A percentile compares a stretch with the other conserved stretches of the same genome.
Evolutionary conservation across 2,329 filamentous ascomycete genomes (phyloP).

Genomic region (Cytospora schulzeri): DNA sequence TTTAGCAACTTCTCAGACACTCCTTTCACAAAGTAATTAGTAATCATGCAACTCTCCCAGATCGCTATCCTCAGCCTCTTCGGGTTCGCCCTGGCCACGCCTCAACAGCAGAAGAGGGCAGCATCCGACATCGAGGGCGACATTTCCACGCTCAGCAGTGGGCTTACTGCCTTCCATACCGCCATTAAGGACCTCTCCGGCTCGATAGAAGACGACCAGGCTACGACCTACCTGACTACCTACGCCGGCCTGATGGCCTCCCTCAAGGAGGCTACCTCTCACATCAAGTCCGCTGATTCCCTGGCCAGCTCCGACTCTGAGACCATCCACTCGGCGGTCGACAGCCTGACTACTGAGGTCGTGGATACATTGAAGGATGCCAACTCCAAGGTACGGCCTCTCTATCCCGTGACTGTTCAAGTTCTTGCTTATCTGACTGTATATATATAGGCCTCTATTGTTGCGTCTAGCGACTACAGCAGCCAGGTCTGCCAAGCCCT

Average conservation of each 20-base stretch:
- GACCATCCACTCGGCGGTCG: constrained; percentile 18
- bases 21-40: neutral
- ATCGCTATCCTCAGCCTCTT: constrained; percentile 19
- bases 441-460: constrained; percentile 15
- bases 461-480: constrained; percentile 14
- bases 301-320: constrained; percentile 18
- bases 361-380: constrained; percentile 14
- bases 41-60: constrained; percentile 23
- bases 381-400: constrained; percentile 2
- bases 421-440: neutral
- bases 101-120: constrained; percentile 9
- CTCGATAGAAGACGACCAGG: constrained; percentile 2
- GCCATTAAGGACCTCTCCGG: constrained; percentile 24
- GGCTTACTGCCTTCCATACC: constrained; percentile 21
- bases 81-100: constrained; percentile 17
- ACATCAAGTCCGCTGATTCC: constrained; percentile 18
- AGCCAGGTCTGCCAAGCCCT: constrained; percentile 16
- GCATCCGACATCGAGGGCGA: constrained; percentile 15
- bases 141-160: constrained; percentile 16
- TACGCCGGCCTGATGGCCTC: constrained; percentile 10
- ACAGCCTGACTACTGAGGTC: constrained; percentile 20
- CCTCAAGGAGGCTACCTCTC: constrained; percentile 9
- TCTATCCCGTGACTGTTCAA: neutral
- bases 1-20: neutral
- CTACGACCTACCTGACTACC: constrained; percentile 15